phyloP scores from a whole-genome alignment of 495 filamentous ascomycete species.

The Penicillium lividum region DNA sequence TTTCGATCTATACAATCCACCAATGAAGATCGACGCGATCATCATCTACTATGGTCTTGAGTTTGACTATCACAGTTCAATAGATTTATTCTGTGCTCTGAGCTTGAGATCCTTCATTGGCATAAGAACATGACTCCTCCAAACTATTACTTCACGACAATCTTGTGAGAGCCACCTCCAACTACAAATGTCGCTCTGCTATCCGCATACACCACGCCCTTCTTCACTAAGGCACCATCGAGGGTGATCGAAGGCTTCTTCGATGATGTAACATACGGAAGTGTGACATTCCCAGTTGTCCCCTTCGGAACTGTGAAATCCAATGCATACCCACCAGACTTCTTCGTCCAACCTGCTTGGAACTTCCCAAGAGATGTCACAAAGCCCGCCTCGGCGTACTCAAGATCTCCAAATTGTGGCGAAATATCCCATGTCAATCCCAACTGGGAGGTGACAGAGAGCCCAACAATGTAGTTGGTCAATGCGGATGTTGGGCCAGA shows the following conservation, averaged over 20 bases:
- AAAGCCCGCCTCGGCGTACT: constrained; percentile 56
- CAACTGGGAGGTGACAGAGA: constrained; percentile 47
- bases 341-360: constrained; percentile 39
- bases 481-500: constrained; percentile 59
- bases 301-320: constrained; percentile 45
- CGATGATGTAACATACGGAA: constrained; percentile 27
- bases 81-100: not conserved
- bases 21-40: not conserved
- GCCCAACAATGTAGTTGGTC: constrained; percentile 54
- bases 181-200: constrained; percentile 26
- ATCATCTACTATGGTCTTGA: not conserved
- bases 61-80: not conserved
- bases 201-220: constrained; percentile 21
- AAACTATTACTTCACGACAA: constrained; percentile 21
- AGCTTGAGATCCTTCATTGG: not conserved
- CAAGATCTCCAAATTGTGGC: constrained; percentile 54
- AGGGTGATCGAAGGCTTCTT: constrained; percentile 32
- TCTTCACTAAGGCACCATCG: constrained; percentile 28
- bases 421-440: constrained; percentile 54
- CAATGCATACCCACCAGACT: constrained; percentile 33
- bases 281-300: constrained; percentile 46
- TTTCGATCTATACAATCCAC: constrained; percentile 1
- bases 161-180: constrained; percentile 31
- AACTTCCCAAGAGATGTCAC: constrained; percentile 54
- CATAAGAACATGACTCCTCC: not conserved